phyloP scores from a whole-genome alignment of 352 stramenopile genomes.

The Pythium rishiriense region DNA sequence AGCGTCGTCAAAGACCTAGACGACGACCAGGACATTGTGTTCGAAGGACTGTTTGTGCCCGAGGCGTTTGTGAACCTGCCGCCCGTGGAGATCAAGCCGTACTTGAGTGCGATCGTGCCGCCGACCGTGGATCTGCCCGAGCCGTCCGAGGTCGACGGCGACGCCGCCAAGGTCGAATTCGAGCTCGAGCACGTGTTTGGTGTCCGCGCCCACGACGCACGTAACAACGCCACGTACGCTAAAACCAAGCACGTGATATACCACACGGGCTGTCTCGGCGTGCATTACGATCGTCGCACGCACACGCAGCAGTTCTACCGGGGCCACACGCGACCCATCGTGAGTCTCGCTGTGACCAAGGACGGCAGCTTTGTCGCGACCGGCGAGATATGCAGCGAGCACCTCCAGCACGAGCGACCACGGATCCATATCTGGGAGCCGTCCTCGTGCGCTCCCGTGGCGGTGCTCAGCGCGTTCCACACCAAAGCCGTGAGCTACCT shows the following conservation, averaged over 20 bases:
- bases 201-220: conserved; percentile 52
- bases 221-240: conserved; percentile 60
- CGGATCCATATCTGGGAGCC: conserved; percentile 80
- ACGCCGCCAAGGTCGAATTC: conserved; percentile 36
- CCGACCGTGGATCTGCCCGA: conserved; percentile 40
- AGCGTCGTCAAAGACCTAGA: conserved; percentile 51
- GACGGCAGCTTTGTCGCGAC: conserved; percentile 68
- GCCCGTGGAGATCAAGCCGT: conserved; percentile 59
- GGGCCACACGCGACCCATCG: conserved; percentile 56
- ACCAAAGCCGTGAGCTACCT: conserved; percentile 67
- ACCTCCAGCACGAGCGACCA: conserved; percentile 51
- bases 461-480: conserved; percentile 65
- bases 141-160: conserved; percentile 40
- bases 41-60: conserved; percentile 54
- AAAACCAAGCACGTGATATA: conserved; percentile 70
- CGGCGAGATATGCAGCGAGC: conserved; percentile 67
- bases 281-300: conserved; percentile 76
- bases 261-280: conserved; percentile 53
- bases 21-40: conserved; percentile 50
- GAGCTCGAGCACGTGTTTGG: conserved; percentile 75
- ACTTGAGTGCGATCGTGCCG: conserved; percentile 59
- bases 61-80: conserved; percentile 62
- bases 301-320: conserved; percentile 70
- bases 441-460: conserved; percentile 46
- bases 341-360: conserved; percentile 43